Percentiles rank a stretch among this genome's conserved stretches.
These are phyloP conservation scores for Geranium brycei DNA, from an alignment of 345 rosid genomes.

Conservation along the genomic window DNA sequence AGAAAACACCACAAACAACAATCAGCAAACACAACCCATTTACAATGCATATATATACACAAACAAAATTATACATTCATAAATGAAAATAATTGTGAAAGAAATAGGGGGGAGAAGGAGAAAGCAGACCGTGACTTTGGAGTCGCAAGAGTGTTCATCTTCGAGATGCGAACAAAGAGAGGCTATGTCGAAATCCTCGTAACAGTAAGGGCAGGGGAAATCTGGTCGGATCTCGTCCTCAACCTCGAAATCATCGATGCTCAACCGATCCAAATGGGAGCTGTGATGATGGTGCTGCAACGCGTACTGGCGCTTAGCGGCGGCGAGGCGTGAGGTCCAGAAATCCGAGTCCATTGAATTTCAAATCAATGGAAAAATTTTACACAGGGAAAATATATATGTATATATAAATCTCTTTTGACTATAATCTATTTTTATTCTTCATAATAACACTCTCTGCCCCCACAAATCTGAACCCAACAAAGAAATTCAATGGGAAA, in stretches of 20 bases:
- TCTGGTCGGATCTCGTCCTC: constrained; percentile 45
- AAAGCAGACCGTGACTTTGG: constrained; percentile 30
- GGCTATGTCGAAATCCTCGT: constrained; percentile 44
- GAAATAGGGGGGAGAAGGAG: neutral
- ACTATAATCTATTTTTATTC: too few species aligned
- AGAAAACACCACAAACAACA: too few species aligned
- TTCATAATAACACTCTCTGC: too few species aligned
- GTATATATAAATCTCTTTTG: too few species aligned
- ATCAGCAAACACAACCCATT: too few species aligned
- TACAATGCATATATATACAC: too few species aligned
- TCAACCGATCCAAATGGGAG: constrained; percentile 39
- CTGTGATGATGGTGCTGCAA: constrained; percentile 35
- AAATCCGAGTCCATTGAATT: constrained; percentile 43
- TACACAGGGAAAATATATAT: too few species aligned
- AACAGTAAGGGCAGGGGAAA: constrained; percentile 47
- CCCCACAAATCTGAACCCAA: too few species aligned
- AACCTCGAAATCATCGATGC: constrained; percentile 45
- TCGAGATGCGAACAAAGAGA: constrained; percentile 52
- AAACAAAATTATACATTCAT: too few species aligned
- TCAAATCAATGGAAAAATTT: neutral
- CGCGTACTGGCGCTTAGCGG: constrained; percentile 41
- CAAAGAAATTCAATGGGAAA: too few species aligned
- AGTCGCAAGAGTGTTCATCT: constrained; percentile 50
- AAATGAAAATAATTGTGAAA: too few species aligned
- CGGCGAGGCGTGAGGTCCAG: constrained; percentile 50